Evolutionary conservation across 2,329 filamentous ascomycete species (phyloP), one percentile per base, ranked within the genome.

Genomic region (Beauveria sp.): DNA sequence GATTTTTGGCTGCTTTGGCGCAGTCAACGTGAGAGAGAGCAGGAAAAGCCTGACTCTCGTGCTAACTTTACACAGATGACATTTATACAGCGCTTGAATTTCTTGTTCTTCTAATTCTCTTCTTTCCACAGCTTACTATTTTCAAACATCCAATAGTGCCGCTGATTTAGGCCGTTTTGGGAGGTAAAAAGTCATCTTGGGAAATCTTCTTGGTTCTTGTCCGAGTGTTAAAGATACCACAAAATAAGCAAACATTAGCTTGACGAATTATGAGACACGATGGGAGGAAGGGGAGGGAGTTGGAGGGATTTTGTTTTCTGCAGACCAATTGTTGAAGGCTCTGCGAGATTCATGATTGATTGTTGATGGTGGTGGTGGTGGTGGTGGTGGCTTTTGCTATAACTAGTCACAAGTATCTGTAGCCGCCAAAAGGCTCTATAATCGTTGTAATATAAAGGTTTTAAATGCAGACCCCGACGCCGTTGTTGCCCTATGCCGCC

Each of bases 311-410:
- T 34, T 47, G 7, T 34, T 30, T 22, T 37, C 28, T 47, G 43
- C 54, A 47, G 54, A 22, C 54, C 54, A 44, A 30, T 43, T 56
- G 54, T 47, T 56, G n/a, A 47, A 56, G 43, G 43, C 22, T 43
- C 54, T 47, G 54, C 54, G 12, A 47, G 24, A 34, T 22, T 56
- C 22, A 47, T 56, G 26, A 46, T 30, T 47, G 40, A 47, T 47
- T 18, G 54, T 56, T 56, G 28, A 48, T 37, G 26, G 20, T 24
- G 52, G 28, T 24, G 50, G 30, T 22, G 9, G 28, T 28, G 28
- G 28, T 22, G 48, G 30, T 22, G 8, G 28, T 30, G 30, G 30
- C 30, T 34, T 34, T 12, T 34, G 30, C 30, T 34, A 34, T 34
- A 14, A 34, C 30, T 34, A 34, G 30, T 34, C 30, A 14, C 30